Conservation (phyloP, 2,329 filamentous ascomycete genomes). For the Purpureocillium lavendulum region DNA sequence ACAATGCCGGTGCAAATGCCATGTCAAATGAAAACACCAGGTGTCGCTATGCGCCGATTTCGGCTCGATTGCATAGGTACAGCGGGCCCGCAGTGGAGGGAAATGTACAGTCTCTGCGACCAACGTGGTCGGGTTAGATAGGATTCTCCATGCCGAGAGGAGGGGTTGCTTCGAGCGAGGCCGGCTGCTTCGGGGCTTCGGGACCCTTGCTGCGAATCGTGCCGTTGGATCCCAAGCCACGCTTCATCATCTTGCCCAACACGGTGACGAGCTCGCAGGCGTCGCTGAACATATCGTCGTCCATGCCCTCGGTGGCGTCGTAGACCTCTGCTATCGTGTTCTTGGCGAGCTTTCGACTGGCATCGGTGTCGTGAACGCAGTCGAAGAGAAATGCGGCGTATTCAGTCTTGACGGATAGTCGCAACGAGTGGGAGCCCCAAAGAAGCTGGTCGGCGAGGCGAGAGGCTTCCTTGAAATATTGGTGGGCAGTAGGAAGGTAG, state of each 20-base stretch:
- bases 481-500: slow-evolving; percentile 74
- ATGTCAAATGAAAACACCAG: too few species aligned
- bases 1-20: too few species aligned
- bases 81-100: background rate
- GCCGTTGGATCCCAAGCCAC: slow-evolving; percentile 44
- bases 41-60: too few species aligned
- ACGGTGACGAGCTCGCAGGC: slow-evolving; percentile 82
- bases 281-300: slow-evolving; percentile 91
- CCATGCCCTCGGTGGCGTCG: slow-evolving; percentile 82
- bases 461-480: slow-evolving; percentile 73
- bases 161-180: slow-evolving; percentile 12
- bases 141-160: slow-evolving; percentile 34
- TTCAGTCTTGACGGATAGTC: slow-evolving; percentile 84
- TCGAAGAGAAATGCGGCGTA: slow-evolving; percentile 92
- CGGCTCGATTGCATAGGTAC: background rate
- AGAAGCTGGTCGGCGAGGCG: slow-evolving; percentile 66
- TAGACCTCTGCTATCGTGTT: slow-evolving; percentile 86
- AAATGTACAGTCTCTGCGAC: too few species aligned
- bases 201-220: slow-evolving; percentile 23
- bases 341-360: slow-evolving; percentile 68
- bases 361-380: slow-evolving; percentile 74
- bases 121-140: slow-evolving; percentile 22
- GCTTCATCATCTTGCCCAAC: slow-evolving; percentile 80
- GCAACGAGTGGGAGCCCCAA: slow-evolving; percentile 81
- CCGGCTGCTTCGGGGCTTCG: slow-evolving; percentile 16